phyloP scores from a whole-genome alignment of 176 grass and related monocot genomes.

The Bromus sterilis region DNA sequence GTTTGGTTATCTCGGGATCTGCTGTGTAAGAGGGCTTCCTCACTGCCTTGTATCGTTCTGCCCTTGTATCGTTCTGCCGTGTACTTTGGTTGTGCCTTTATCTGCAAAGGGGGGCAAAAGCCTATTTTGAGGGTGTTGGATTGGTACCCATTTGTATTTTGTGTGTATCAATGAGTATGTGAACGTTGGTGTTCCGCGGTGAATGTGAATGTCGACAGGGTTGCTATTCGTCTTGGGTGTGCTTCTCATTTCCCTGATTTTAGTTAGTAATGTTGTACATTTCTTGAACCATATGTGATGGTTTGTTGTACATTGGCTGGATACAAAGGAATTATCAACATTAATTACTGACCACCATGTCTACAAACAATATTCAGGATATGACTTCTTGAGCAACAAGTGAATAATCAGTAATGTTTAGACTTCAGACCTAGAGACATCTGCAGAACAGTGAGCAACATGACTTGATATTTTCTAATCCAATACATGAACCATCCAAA shows the following conservation, averaged over 20 bases:
- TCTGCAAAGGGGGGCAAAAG: too few species aligned
- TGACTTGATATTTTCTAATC: not conserved
- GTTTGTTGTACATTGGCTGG: not conserved
- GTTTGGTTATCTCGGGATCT: too few species aligned
- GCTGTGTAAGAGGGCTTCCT: too few species aligned
- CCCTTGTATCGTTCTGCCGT: too few species aligned
- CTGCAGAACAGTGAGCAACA: not conserved
- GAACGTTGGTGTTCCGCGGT: not conserved
- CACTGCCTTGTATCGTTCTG: too few species aligned
- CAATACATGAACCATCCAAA: not conserved
- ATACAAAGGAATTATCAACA: not conserved
- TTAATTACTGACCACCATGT: not conserved
- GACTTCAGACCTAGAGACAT: not conserved
- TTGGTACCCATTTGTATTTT: not conserved
- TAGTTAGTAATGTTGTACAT: not conserved
- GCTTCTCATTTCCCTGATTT: not conserved
- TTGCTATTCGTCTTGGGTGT: not conserved
- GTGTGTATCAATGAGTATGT: not conserved
- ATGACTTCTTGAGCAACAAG: not conserved
- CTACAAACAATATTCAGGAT: not conserved
- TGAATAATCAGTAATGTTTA: not conserved
- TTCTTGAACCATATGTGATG: not conserved
- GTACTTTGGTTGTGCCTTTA: too few species aligned
- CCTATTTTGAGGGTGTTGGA: too few species aligned
- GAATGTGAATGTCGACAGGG: not conserved